Evolutionary conservation across 345 rosid species (phyloP).

Genomic region (Citrus cavaleriei): DNA sequence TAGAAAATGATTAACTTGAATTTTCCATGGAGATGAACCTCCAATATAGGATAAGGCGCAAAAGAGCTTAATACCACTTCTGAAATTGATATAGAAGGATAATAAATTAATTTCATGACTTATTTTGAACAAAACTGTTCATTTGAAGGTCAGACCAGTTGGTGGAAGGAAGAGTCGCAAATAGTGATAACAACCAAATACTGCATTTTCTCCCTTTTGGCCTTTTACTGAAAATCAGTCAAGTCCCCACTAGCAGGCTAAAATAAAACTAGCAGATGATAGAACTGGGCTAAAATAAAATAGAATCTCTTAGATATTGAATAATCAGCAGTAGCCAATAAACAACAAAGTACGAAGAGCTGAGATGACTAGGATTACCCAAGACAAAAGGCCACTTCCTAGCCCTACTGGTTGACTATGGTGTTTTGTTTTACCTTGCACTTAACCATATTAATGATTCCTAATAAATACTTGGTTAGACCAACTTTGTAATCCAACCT

Average conservation of each 20-base stretch:
- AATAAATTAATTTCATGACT: neutral
- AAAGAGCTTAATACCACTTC: neutral
- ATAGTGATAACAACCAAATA: neutral
- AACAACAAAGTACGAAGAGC: neutral
- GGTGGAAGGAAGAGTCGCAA: neutral
- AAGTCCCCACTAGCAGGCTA: neutral
- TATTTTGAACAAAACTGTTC: neutral
- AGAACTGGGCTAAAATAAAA: neutral
- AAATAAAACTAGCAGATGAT: neutral
- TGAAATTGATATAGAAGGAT: neutral
- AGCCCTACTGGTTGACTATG: neutral
- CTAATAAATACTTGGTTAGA: neutral
- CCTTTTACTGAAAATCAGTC: neutral
- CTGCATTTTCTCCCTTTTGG: neutral
- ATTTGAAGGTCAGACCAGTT: neutral
- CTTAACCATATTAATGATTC: neutral
- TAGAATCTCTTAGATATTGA: neutral
- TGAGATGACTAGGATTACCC: neutral
- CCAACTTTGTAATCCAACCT: neutral
- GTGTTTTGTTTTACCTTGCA: neutral
- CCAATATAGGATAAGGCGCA: no score
- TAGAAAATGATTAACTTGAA: no score
- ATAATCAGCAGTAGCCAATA: no score
- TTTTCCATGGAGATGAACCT: no score
- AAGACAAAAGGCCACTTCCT: neutral